Percentiles rank a stretch among this genome's conserved stretches.
Conservation (phyloP, 768 basidiomycete genomes). For the Boletellus emodensis region DNA sequence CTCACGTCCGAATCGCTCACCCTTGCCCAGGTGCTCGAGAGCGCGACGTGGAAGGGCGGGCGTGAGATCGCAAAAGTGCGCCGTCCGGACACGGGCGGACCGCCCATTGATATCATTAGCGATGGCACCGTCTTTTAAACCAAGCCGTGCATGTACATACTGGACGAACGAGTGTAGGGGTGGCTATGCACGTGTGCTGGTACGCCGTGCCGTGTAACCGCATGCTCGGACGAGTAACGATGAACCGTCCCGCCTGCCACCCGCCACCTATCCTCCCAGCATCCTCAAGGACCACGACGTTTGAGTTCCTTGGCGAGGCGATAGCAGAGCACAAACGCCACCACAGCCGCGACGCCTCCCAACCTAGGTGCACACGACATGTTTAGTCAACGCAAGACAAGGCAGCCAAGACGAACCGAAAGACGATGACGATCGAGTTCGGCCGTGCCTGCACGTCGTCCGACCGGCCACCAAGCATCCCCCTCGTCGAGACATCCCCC, state of each 20-base stretch:
- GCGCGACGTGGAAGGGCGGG: slow-evolving; percentile 96
- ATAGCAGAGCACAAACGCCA: slow-evolving; percentile 54
- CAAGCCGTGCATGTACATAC: too few relatives aligned
- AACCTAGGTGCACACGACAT: slow-evolving; percentile 34
- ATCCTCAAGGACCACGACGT: slow-evolving; percentile 22
- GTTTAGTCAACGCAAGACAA: neutral
- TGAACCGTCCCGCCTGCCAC: too few relatives aligned
- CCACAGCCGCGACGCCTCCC: slow-evolving; percentile 50
- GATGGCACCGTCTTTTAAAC: slow-evolving; percentile 76
- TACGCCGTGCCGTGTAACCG: too few relatives aligned
- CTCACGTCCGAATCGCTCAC: slow-evolving; percentile 52
- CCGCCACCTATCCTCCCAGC: too few relatives aligned
- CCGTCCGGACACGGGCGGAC: slow-evolving; percentile 71
- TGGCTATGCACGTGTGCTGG: too few relatives aligned
- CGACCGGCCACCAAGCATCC: slow-evolving; percentile 7
- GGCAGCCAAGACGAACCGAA: slow-evolving; percentile 45
- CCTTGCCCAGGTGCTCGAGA: slow-evolving; percentile 87
- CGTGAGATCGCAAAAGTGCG: slow-evolving; percentile 83
- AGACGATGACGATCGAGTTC: slow-evolving; percentile 77
- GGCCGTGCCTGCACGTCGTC: slow-evolving; percentile 28
- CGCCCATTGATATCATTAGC: slow-evolving; percentile 81
- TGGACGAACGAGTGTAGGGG: too few relatives aligned
- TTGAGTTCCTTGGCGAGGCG: slow-evolving; percentile 51
- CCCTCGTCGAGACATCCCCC: slow-evolving; percentile 5
- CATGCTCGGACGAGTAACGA: too few relatives aligned